phyloP scores from a whole-genome alignment of 148 eudicot genomes.

The Arctostaphylos glauca region DNA sequence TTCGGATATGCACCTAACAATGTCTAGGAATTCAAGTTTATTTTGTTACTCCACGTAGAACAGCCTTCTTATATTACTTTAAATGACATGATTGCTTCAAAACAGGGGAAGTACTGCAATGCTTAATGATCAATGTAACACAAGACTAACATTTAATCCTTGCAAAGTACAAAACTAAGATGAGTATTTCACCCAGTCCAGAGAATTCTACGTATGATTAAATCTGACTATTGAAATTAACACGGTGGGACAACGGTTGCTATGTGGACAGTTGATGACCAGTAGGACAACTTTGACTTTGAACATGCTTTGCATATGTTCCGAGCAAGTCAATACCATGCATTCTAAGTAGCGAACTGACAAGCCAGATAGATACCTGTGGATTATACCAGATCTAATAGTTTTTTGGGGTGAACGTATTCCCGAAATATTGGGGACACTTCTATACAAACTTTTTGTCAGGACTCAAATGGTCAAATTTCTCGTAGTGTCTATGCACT shows the following conservation, averaged over 20 bases:
- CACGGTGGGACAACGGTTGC: not conserved
- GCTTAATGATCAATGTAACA: not conserved
- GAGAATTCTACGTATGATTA: not conserved
- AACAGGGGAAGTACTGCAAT: not conserved
- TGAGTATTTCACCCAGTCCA: not conserved
- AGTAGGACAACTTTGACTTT: no score
- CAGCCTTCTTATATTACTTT: not conserved
- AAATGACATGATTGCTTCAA: not conserved
- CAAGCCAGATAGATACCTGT: not conserved
- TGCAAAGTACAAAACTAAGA: not conserved
- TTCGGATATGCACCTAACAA: not conserved
- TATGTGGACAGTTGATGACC: no score
- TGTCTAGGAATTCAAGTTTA: not conserved
- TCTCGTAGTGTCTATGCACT: not conserved
- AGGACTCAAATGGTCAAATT: not conserved
- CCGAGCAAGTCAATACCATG: constrained; percentile 1
- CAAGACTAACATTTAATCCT: not conserved
- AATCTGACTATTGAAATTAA: not conserved
- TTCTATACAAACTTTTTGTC: not conserved
- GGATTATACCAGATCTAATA: not conserved
- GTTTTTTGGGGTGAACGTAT: not conserved
- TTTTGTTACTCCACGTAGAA: not conserved
- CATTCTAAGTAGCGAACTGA: not conserved
- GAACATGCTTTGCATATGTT: not conserved
- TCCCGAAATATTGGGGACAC: not conserved